Percentiles rank a stretch among this genome's conserved stretches.
phyloP scores from a whole-genome alignment of 2,329 filamentous ascomycete species.

The Diplodia seriata region DNA sequence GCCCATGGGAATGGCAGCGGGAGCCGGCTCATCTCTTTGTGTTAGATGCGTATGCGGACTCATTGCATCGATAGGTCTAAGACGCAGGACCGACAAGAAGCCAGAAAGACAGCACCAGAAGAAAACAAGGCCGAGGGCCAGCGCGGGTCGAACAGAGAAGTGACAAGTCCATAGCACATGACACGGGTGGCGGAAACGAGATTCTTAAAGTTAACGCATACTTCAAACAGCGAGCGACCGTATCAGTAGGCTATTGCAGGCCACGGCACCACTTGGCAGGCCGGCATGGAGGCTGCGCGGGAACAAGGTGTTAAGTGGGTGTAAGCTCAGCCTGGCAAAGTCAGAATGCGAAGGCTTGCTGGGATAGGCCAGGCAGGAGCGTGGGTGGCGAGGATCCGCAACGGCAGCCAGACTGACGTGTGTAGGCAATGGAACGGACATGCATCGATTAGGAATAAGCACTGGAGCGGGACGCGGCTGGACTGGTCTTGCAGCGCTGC shows the following conservation, averaged over 20 bases:
- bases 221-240: conserved; percentile 7
- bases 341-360: conserved; percentile 18
- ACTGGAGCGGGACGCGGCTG: too few species aligned
- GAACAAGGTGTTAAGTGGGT: conserved; percentile 16
- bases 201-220: conserved; percentile 18
- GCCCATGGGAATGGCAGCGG: conserved; percentile 38
- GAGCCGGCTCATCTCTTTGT: conserved; percentile 7
- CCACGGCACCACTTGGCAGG: background rate
- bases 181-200: conserved; percentile 15
- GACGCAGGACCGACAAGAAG: background rate
- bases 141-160: conserved; percentile 4
- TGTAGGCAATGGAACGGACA: background rate
- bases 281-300: conserved; percentile 10
- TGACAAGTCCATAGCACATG: conserved; percentile 23
- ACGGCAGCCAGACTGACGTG: background rate
- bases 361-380: conserved; percentile 1
- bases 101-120: too few species aligned
- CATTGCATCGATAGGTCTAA: background rate
- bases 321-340: conserved; percentile 21
- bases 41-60: background rate
- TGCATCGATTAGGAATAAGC: too few species aligned
- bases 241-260: conserved; percentile 20
- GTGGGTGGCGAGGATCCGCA: conserved; percentile 9
- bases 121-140: conserved; percentile 1
- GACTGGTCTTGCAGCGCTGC: background rate